phyloP scores from a whole-genome alignment of 2,329 filamentous ascomycete species.

The Fusarium devonianum region DNA sequence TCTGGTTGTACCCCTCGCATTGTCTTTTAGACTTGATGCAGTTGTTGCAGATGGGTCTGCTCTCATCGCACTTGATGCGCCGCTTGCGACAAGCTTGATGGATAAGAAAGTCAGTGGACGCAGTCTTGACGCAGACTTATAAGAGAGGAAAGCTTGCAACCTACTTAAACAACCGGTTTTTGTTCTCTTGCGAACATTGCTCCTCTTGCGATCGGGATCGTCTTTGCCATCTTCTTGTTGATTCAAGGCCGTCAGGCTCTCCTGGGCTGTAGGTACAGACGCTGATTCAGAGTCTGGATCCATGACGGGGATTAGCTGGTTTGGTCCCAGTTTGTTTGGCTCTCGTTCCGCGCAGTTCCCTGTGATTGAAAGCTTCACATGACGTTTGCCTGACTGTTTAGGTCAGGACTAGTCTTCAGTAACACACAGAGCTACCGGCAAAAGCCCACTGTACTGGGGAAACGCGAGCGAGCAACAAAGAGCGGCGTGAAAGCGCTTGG shows the following conservation, averaged over 20 bases:
- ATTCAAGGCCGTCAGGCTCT: constrained; percentile 43
- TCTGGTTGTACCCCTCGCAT: constrained; percentile 85
- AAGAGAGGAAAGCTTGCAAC: constrained; percentile 44
- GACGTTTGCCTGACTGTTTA: constrained; percentile 18
- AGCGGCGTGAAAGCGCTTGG: constrained; percentile 4
- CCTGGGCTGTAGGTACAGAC: constrained; percentile 22
- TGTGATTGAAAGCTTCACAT: constrained; percentile 31
- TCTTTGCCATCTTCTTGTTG: constrained; percentile 50
- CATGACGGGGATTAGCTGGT: constrained; percentile 21
- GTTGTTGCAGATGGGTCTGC: constrained; percentile 80
- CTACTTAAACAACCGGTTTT: constrained; percentile 92
- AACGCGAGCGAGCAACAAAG: constrained; percentile 5
- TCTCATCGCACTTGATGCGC: constrained; percentile 96
- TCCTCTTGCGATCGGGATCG: constrained; percentile 55
- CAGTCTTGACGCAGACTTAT: background rate
- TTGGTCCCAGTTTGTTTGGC: constrained; percentile 1
- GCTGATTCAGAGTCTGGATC: constrained; percentile 24
- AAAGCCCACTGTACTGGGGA: constrained; percentile 12
- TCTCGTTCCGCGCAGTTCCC: constrained; percentile 24
- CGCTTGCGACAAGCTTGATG: constrained; percentile 83
- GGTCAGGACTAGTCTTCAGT: constrained; percentile 8
- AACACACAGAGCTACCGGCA: constrained; percentile 16
- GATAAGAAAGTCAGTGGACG: constrained; percentile 34
- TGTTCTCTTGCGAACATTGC: constrained; percentile 71
- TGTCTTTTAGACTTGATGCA: constrained; percentile 85